These are phyloP conservation scores for Candida andamanensis DNA, from an alignment of 805 yeast species.

Conservation along the genomic window DNA sequence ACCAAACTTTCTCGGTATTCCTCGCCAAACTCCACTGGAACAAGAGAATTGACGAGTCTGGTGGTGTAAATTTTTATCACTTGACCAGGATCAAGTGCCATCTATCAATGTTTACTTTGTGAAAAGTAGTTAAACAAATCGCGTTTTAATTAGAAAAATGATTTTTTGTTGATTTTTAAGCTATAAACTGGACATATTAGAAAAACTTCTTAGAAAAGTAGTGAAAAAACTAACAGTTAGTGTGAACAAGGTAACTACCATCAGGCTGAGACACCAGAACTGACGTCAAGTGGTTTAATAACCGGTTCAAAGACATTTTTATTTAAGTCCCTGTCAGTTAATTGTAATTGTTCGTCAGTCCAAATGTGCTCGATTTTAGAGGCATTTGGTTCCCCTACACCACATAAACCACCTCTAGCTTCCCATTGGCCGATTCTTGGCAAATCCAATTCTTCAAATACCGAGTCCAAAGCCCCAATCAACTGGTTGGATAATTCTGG, in stretches of 20 bases:
- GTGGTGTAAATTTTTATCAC: conserved; percentile 27
- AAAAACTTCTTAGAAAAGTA: not conserved
- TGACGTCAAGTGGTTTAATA: conserved; percentile 59
- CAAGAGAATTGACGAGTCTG: conserved; percentile 30
- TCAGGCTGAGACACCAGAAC: conserved; percentile 52
- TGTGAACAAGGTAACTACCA: not conserved
- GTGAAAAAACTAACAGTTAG: conserved; percentile 1
- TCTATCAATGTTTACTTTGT: no score
- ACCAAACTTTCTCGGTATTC: conserved; percentile 28
- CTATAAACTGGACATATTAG: no score
- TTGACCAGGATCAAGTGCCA: conserved; percentile 29
- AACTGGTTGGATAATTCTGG: conserved; percentile 70
- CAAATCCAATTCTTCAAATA: conserved; percentile 69
- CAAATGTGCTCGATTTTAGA: conserved; percentile 62
- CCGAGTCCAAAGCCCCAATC: conserved; percentile 72
- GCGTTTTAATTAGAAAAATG: no score
- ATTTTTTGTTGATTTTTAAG: no score
- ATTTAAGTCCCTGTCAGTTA: conserved; percentile 60
- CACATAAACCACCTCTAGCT: conserved; percentile 79
- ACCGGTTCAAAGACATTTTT: conserved; percentile 62
- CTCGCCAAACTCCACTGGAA: conserved; percentile 34
- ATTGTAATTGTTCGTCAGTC: conserved; percentile 74
- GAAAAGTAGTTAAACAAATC: no score
- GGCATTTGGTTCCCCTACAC: conserved; percentile 63
- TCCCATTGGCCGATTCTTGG: conserved; percentile 78